These are phyloP conservation scores for Phytophthora hybrid DNA, from an alignment of 352 stramenopile species.

Conservation along the genomic window DNA sequence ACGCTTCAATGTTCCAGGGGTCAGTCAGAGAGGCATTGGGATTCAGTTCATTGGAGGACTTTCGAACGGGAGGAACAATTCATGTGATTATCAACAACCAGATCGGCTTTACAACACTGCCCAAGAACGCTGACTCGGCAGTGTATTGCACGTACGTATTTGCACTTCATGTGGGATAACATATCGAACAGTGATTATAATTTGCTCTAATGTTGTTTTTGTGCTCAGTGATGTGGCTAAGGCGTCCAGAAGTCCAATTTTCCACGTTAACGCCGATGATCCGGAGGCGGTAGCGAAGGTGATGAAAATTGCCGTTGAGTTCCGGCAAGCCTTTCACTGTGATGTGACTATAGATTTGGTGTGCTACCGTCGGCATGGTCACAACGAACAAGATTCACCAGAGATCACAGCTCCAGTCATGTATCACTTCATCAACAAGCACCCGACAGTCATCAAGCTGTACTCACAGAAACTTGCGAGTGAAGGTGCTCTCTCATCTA, in stretches of 20 bases:
- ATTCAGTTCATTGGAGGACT: slow-evolving; percentile 93
- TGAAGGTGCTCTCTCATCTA: slow-evolving; percentile 57
- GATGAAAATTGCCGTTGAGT: slow-evolving; percentile 94
- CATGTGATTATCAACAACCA: slow-evolving; percentile 99
- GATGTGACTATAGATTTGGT: slow-evolving; percentile 99
- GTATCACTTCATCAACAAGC: slow-evolving; percentile 92
- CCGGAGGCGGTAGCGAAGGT: slow-evolving; percentile 92
- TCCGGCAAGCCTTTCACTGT: slow-evolving; percentile 91
- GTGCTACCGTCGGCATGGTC: slow-evolving; percentile 98
- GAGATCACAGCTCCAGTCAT: slow-evolving; percentile 91
- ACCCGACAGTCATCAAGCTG: slow-evolving; percentile 80
- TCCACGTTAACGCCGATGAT: slow-evolving; percentile 98
- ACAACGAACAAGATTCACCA: slow-evolving; percentile 97
- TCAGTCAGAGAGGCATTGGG: slow-evolving; percentile 85
- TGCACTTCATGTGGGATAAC: neutral
- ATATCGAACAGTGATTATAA: too few species aligned
- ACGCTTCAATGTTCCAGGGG: slow-evolving; percentile 94
- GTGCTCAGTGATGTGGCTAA: slow-evolving; percentile 95
- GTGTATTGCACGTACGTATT: slow-evolving; percentile 93
- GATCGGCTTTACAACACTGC: slow-evolving; percentile 98
- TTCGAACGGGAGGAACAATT: slow-evolving; percentile 97
- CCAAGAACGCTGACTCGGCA: slow-evolving; percentile 96
- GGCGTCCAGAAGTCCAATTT: slow-evolving; percentile 94
- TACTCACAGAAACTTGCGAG: slow-evolving; percentile 79
- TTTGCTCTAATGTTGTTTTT: slow-evolving; percentile 2